A percentile compares a stretch with the other conserved stretches of the same genome.
These are phyloP conservation scores for Boletus tylopilopsis DNA, from an alignment of 768 basidiomycete genomes.

Conservation along the genomic window DNA sequence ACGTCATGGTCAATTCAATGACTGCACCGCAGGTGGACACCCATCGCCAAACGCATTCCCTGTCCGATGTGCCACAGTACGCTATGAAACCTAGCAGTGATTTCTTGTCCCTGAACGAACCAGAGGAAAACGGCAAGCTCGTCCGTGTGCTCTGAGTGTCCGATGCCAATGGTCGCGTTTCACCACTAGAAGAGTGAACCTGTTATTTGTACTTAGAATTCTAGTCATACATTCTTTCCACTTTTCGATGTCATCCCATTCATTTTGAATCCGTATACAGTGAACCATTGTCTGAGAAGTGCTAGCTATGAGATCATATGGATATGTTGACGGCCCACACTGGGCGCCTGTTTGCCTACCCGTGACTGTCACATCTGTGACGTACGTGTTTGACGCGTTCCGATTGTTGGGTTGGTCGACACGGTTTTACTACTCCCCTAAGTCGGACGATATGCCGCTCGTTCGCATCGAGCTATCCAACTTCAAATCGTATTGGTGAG, in stretches of 20 bases:
- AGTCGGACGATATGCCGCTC: constrained; percentile 55
- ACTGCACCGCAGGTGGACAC: constrained; percentile 26
- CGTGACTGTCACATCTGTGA: constrained; percentile 26
- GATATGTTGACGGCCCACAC: too few relatives aligned
- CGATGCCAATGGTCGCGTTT: background rate
- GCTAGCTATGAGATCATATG: too few relatives aligned
- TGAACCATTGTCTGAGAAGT: background rate
- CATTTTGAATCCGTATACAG: background rate
- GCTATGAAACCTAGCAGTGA: constrained; percentile 21
- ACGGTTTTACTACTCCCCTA: constrained; percentile 17
- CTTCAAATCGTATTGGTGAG: constrained; percentile 92
- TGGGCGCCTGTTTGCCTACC: too few relatives aligned
- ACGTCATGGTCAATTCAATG: background rate
- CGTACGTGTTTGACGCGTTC: constrained; percentile 25
- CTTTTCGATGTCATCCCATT: background rate
- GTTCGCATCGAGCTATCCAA: constrained; percentile 86
- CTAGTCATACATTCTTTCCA: constrained; percentile 9
- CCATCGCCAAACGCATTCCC: constrained; percentile 22
- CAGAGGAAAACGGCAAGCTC: constrained; percentile 14
- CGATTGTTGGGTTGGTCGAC: constrained; percentile 18
- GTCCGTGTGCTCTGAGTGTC: constrained; percentile 12
- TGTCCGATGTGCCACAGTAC: constrained; percentile 23
- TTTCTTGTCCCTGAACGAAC: constrained; percentile 22
- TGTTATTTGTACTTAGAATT: constrained; percentile 1
- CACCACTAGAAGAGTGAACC: too few relatives aligned